Evolutionary conservation across 2,329 filamentous ascomycete genomes (phyloP), one percentile per base, ranked within the genome.

Genomic region (Penicillium sp.): DNA sequence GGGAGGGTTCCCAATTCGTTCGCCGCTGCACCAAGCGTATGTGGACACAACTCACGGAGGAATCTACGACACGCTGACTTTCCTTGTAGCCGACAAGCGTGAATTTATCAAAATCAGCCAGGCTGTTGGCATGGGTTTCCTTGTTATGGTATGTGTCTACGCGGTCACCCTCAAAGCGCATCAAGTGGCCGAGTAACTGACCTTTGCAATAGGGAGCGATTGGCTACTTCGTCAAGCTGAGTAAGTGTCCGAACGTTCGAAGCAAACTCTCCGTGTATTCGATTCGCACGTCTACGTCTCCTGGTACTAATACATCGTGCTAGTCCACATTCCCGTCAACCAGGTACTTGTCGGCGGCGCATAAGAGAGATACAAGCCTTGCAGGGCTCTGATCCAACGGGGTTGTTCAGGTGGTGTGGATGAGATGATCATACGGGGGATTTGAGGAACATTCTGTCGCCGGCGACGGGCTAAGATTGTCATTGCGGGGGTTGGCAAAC

Each of bases 71-170:
- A 47, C 40, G 31, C 58, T 59, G 43, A 59, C 55, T 37, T 16
- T 49, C 65, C 57, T 60, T 50, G 41, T 57, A 81, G 78, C 79
- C 63, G 79, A 81, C 67, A 76, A 76, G 66, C 74, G 78, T 60
- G 79, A 82, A 66, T 81, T 82, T 65, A 73, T 81, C 61, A 81
- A 81, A 67, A 81, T 82, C 65, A 78, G 75, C 57, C 79, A 82
- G 69, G 79, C 78, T 45, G 79, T 81, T 43, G 79, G 78, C 57
- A 78, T 80, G 64, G 79, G 79, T 2, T 82, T 82, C 67, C 64
- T 82, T 46, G 77, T 82, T 54, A 82, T 82, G 79, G 68, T 67
- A 58, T 49, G 53, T 43, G 28, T 8, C 25, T 13, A 46, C 16
- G 12, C 33, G 37, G 12, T n/a, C 12, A 5, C 14, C 12, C 12